phyloP scores from a whole-genome alignment of 2,329 filamentous ascomycete genomes.

The Exophiala aquamarina region DNA sequence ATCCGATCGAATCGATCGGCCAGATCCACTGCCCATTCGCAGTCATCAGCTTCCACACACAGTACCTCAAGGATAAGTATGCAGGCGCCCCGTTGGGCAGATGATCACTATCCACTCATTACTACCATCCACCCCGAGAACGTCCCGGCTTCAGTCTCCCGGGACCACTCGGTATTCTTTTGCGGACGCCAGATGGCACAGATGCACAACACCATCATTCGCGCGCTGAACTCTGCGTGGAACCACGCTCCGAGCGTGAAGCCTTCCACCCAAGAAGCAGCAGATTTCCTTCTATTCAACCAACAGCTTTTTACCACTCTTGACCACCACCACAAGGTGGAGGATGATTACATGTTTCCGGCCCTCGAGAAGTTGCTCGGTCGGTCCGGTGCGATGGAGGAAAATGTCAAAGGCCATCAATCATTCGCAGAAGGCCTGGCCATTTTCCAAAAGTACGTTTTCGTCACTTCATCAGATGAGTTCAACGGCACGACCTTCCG shows the following conservation, averaged over 20 bases:
- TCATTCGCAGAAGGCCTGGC: constrained; percentile 25
- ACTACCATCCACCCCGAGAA: constrained; percentile 18
- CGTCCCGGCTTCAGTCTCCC: constrained; percentile 13
- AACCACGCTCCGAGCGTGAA: constrained; percentile 24
- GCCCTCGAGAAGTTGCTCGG: constrained; percentile 19
- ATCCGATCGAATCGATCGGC: constrained; percentile 73
- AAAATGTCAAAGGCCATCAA: constrained; percentile 20
- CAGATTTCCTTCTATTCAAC: constrained; percentile 28
- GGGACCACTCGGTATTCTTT: constrained; percentile 18
- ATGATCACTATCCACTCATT: constrained; percentile 28
- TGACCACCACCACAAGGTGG: constrained; percentile 23
- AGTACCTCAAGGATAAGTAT: constrained; percentile 11
- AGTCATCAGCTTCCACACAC: constrained; percentile 80
- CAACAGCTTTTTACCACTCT: constrained; percentile 25
- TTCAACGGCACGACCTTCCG: constrained; percentile 26
- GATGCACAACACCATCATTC: constrained; percentile 28
- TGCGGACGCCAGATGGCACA: constrained; percentile 27
- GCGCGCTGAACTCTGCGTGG: constrained; percentile 27
- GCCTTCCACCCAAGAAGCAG: constrained; percentile 20
- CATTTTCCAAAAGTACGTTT: constrained; percentile 26
- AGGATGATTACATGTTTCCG: constrained; percentile 25
- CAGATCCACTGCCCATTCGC: constrained; percentile 62
- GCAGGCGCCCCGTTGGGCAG: constrained; percentile 19
- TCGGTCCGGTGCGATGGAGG: constrained; percentile 19
- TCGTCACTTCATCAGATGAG: constrained; percentile 21